phyloP scores from a whole-genome alignment of 805 yeast species.

The Lachancea kluyveri region DNA sequence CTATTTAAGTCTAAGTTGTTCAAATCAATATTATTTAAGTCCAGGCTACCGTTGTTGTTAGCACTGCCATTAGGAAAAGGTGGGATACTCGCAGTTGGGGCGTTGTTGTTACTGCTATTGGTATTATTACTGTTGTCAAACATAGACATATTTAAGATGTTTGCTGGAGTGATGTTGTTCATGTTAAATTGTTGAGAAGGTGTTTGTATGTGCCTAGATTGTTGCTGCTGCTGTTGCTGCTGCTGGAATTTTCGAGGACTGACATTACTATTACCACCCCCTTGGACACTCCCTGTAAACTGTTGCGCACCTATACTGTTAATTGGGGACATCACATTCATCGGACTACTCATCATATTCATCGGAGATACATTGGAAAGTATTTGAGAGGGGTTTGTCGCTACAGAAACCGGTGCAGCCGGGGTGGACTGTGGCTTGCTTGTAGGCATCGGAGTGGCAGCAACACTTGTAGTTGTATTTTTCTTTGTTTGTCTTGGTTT shows the following conservation, averaged over 20 bases:
- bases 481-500: conserved; percentile 24
- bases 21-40: conserved; percentile 13
- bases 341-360: conserved; percentile 19
- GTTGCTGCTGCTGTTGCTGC: too few relatives aligned
- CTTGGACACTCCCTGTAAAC: too few relatives aligned
- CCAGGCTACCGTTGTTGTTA: conserved; percentile 18
- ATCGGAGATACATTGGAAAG: conserved; percentile 18
- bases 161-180: conserved; percentile 9
- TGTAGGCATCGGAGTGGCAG: conserved; percentile 5
- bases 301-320: conserved; percentile 7
- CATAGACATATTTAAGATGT: conserved; percentile 10
- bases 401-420: conserved; percentile 5
- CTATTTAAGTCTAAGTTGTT: conserved; percentile 25
- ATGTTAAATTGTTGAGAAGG: conserved; percentile 5
- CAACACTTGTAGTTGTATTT: conserved; percentile 2
- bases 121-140: conserved; percentile 9
- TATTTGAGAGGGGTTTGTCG: conserved; percentile 13
- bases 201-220: conserved; percentile 5
- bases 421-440: conserved; percentile 5
- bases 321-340: conserved; percentile 19
- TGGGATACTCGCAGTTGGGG: not conserved
- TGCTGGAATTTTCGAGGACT: too few relatives aligned
- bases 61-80: conserved; percentile 5
- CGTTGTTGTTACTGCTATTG: conserved; percentile 15
- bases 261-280: too few relatives aligned